Evolutionary conservation across 345 rosid species (phyloP), one percentile per base, ranked within the genome.

Genomic region (Brassica carinata): DNA sequence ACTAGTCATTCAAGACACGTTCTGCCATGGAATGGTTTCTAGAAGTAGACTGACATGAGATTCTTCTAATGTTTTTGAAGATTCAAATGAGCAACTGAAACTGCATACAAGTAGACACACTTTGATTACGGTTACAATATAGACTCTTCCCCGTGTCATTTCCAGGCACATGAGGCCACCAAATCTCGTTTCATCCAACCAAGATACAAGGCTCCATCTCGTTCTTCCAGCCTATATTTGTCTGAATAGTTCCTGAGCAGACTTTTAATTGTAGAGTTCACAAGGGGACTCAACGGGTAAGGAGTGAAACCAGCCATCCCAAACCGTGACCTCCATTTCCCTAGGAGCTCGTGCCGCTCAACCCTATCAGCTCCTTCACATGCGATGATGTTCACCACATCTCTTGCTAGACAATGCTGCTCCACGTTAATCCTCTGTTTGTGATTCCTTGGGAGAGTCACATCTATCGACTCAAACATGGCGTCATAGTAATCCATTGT

Each of bases 151-250:
- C 10, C 23, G 43, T 69, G 33, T 90, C 84, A 91, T 79, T 85
- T 86, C 98, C 97, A 94, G 2, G 98, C 98, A 78, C 94, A 88
- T 13, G 97, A 89, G n/a, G 95, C 97, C 23, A 91, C 97, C 92
- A 94, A 84, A 87, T 92, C 93, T 84, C 95, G 84, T 36, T 90
- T 59, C 92, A 83, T 91, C 98, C 98, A 94, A 64, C 98, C 98
- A 61, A 94, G 94, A 83, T 87, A 92, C 38, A 92, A 84, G 29
- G 94, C 91, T 40, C 95, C 97, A 45, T 86, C 97, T 78, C 88
- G 87, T 87, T 91, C 98, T 88, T 91, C 88, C 48, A 94, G 91
- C 75, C 91, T 87, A 62, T 94, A 94, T 55, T 79, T 88, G 59
- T 84, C 66, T 30, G 90, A 86, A 75, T 92, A 94, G 67, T 83